Base-by-base conservation (phyloP, 345 rosid genomes). In the Turritis glabra region DNA sequence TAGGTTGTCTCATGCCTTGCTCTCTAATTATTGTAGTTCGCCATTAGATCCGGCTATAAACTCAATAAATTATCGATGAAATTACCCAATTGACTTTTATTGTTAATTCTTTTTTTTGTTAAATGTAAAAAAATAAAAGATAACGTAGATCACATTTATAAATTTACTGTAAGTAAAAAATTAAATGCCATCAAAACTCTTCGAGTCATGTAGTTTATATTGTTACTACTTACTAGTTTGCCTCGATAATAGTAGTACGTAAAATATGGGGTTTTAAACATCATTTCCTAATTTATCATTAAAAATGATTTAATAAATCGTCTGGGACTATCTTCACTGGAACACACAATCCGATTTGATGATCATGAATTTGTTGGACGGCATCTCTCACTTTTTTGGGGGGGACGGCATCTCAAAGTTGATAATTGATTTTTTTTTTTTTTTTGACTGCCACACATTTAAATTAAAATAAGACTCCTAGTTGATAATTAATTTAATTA, bases 301-400 rank as follows among this genome's bases (percentile, higher is more conserved):
- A 13, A 27, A 22, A 13, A 14, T 17, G 4, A 23, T 43, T 23
- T 27, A 38, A 53, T 5, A 10, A 67, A 44, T 29, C 65, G 12
- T 46, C n/a, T 18, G 57, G 25, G 27, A 37, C 18, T 26, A 48
- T 74, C 67, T 74, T 74, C 67, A 61, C 52, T 58, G 73, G 54
- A 51, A 60, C 69, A 75, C 67, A 74, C 8, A 51, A 52, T 75
- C 63, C 67, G 74, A 51, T 75, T 51, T 67, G 47, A 46, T 30
- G 69, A 62, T 40, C 76, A 72, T 37, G 12, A 52, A 12, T 60
- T 51, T 62, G 69, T 38, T 62, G 69, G 62, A 72, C 43, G 29
- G 76, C 29, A 72, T 61, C 69, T 72, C 30, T 35, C 2, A 6
- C 5, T 53, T 26, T 26, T 29, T 56, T 56, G 7, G 14, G 58